Conservation (phyloP, 1,139 yeast species). For the Suhomyces taliae region DNA sequence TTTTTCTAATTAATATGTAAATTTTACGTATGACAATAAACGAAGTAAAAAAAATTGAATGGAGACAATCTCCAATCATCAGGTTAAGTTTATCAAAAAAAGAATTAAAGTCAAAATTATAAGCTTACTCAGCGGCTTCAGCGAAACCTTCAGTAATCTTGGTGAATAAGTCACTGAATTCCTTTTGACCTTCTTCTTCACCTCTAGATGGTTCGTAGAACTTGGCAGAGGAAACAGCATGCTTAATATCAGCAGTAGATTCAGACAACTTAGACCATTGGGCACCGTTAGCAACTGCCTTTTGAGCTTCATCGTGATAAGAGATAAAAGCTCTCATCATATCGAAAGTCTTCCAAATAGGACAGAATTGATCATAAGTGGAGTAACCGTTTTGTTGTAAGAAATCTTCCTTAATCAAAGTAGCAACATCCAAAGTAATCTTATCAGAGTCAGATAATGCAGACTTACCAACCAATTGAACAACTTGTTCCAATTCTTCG, state of each 20-base stretch:
- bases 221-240: constrained; percentile 90
- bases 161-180: constrained; percentile 73
- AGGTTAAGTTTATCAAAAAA: not conserved
- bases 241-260: constrained; percentile 85
- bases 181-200: constrained; percentile 69
- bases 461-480: constrained; percentile 97
- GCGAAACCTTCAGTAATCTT: constrained; percentile 88
- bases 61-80: not conserved
- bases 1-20: not conserved
- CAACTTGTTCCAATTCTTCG: constrained; percentile 98
- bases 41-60: constrained; percentile 1
- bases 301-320: constrained; percentile 96
- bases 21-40: constrained; percentile 2
- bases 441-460: constrained; percentile 96
- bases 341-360: constrained; percentile 97
- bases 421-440: constrained; percentile 91
- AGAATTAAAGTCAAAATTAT: constrained; percentile 9
- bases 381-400: constrained; percentile 99
- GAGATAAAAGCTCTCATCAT: constrained; percentile 95
- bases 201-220: constrained; percentile 96
- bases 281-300: constrained; percentile 92
- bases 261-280: constrained; percentile 92
- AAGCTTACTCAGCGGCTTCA: constrained; percentile 80
- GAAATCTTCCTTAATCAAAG: constrained; percentile 93
- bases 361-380: constrained; percentile 97